A percentile compares a stretch with the other conserved stretches of the same genome.
These are phyloP conservation scores for Aspergillus kassunensis DNA, from an alignment of 495 filamentous ascomycete genomes.

Conservation along the genomic window DNA sequence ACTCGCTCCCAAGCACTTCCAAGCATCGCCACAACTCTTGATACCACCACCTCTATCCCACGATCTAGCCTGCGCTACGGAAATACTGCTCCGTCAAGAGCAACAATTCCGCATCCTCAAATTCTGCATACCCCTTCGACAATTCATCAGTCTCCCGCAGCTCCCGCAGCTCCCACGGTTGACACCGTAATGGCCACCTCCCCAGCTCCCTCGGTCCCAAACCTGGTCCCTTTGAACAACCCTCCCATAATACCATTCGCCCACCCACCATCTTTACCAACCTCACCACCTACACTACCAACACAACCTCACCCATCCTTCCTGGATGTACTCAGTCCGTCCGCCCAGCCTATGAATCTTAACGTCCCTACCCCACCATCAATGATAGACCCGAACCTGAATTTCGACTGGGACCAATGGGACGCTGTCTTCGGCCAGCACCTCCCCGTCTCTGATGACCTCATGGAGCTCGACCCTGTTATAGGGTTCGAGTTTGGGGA, in stretches of 20 bases:
- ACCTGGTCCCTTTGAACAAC: not conserved
- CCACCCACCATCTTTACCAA: slow-evolving; percentile 4
- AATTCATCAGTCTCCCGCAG: slow-evolving; percentile 16
- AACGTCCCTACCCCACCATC: slow-evolving; percentile 38
- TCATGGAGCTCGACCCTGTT: slow-evolving; percentile 44
- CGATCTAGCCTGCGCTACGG: slow-evolving; percentile 30
- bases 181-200: slow-evolving; percentile 7
- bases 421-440: slow-evolving; percentile 49
- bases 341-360: slow-evolving; percentile 11
- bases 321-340: slow-evolving; percentile 25
- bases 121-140: slow-evolving; percentile 10
- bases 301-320: slow-evolving; percentile 9
- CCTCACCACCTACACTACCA: not conserved
- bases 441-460: slow-evolving; percentile 42
- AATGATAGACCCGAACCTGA: slow-evolving; percentile 43
- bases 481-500: slow-evolving; percentile 36
- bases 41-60: slow-evolving; percentile 14
- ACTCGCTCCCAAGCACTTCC: slow-evolving; percentile 33
- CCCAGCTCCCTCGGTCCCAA: slow-evolving; percentile 3
- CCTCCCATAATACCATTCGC: slow-evolving; percentile 8
- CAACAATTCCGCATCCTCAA: slow-evolving; percentile 3
- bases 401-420: slow-evolving; percentile 52
- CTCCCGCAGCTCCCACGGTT: slow-evolving; percentile 23
- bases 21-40: slow-evolving; percentile 8
- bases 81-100: not conserved